These are phyloP conservation scores for Sarocladium strictum DNA, from an alignment of 2,329 filamentous ascomycete genomes.

Conservation along the genomic window DNA sequence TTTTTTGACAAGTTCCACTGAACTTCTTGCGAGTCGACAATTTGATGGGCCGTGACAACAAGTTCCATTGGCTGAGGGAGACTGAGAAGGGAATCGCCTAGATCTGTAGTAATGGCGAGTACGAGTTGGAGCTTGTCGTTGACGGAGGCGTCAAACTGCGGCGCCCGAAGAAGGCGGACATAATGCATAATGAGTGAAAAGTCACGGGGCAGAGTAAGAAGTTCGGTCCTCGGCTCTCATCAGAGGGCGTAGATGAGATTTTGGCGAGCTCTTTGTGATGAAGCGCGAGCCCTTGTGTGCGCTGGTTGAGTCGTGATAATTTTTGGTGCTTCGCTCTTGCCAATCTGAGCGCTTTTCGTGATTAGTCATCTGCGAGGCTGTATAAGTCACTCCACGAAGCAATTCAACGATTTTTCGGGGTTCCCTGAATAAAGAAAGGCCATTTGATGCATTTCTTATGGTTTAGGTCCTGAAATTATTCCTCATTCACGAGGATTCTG, in stretches of 20 bases:
- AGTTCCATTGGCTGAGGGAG: constrained; percentile 39
- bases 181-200: constrained; percentile 45
- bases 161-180: constrained; percentile 46
- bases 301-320: neutral
- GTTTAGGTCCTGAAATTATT: no score
- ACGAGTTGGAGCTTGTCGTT: constrained; percentile 29
- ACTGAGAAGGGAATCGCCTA: constrained; percentile 49
- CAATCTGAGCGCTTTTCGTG: neutral
- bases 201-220: neutral
- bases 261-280: no score
- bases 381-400: no score
- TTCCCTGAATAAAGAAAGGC: no score
- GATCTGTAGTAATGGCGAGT: constrained; percentile 51
- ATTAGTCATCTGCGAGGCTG: constrained; percentile 2
- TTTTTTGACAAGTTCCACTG: constrained; percentile 19
- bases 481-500: no score
- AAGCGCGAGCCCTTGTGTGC: neutral
- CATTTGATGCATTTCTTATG: no score
- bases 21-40: constrained; percentile 14
- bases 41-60: constrained; percentile 25
- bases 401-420: no score
- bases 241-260: no score
- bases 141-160: constrained; percentile 18
- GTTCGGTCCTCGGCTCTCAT: no score
- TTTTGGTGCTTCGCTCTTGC: neutral